Percentiles rank a stretch among this genome's conserved stretches.
Evolutionary conservation across 1,139 yeast species (phyloP).

Genomic region (Magnusiomyces sp.): DNA sequence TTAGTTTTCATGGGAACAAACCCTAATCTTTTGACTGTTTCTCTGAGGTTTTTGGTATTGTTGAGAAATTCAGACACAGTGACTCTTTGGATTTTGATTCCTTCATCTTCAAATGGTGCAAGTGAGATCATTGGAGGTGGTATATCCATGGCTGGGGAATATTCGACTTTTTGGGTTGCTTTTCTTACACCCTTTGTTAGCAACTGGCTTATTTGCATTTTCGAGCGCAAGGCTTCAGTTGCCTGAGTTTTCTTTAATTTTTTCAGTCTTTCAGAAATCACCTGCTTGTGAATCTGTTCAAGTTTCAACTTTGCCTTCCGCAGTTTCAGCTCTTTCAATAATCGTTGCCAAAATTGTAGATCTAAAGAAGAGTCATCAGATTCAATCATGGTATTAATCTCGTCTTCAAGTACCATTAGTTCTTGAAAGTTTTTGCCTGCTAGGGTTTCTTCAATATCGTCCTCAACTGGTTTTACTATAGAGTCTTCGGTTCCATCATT

Average conservation of each 20-base stretch:
- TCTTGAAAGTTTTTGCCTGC: slow-evolving; percentile 23
- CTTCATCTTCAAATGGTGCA: slow-evolving; percentile 2
- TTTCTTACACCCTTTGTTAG: slow-evolving; percentile 3
- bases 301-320: slow-evolving; percentile 23
- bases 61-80: slow-evolving; percentile 2
- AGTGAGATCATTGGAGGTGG: slow-evolving; percentile 4
- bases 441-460: slow-evolving; percentile 28
- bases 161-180: slow-evolving; percentile 6
- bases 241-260: slow-evolving; percentile 14
- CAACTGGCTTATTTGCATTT: slow-evolving; percentile 7
- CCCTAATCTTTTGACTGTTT: slow-evolving; percentile 3
- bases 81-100: neutral
- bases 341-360: slow-evolving; percentile 30
- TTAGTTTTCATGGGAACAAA: slow-evolving; percentile 11
- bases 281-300: slow-evolving; percentile 15
- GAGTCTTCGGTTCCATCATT: slow-evolving; percentile 9
- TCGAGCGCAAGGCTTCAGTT: slow-evolving; percentile 14
- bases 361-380: slow-evolving; percentile 22
- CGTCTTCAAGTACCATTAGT: slow-evolving; percentile 22
- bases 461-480: slow-evolving; percentile 21
- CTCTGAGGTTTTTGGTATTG: neutral
- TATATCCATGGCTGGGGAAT: slow-evolving; percentile 16
- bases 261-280: slow-evolving; percentile 16
- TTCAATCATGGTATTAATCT: slow-evolving; percentile 21
- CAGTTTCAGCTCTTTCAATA: slow-evolving; percentile 22